Percentiles rank a stretch among this genome's conserved stretches.
These are phyloP conservation scores for Ogataea zsoltii DNA, from an alignment of 805 yeast species.

Conservation along the genomic window DNA sequence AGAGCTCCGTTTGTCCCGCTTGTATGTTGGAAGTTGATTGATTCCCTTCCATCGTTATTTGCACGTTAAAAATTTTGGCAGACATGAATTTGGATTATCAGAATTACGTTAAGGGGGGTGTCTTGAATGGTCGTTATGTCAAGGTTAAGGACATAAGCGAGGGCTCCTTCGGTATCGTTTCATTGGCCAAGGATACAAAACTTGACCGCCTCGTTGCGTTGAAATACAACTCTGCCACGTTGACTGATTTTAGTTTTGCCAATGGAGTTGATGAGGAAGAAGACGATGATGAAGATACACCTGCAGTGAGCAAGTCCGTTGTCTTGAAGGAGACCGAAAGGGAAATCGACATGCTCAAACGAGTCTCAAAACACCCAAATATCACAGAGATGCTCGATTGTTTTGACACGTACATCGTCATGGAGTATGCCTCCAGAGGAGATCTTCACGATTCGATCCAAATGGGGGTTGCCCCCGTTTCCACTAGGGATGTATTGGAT, in stretches of 20 bases:
- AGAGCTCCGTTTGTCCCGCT: too few species aligned
- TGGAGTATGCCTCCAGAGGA: constrained; percentile 87
- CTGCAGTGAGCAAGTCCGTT: constrained; percentile 31
- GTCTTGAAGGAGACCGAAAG: constrained; percentile 61
- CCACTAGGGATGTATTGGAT: constrained; percentile 55
- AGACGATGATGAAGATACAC: neutral
- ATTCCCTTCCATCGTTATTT: neutral
- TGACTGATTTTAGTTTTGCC: constrained; percentile 37
- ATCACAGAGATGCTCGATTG: constrained; percentile 48
- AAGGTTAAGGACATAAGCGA: constrained; percentile 78
- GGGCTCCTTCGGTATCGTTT: constrained; percentile 92
- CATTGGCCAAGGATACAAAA: constrained; percentile 74
- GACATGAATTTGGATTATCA: constrained; percentile 32
- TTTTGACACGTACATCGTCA: constrained; percentile 52
- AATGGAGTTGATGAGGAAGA: neutral
- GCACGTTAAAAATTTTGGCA: neutral
- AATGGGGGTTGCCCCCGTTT: constrained; percentile 58
- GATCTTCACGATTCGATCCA: constrained; percentile 82
- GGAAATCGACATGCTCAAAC: constrained; percentile 65
- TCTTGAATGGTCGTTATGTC: constrained; percentile 62
- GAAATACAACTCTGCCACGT: constrained; percentile 72
- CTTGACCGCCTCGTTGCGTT: constrained; percentile 68
- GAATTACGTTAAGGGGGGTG: constrained; percentile 35
- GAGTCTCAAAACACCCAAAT: constrained; percentile 56
- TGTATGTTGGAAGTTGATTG: too few species aligned